Evolutionary conservation across 257 asterid genomes (phyloP), one percentile per base, ranked within the genome.

Genomic region (Gentiana straminea): DNA sequence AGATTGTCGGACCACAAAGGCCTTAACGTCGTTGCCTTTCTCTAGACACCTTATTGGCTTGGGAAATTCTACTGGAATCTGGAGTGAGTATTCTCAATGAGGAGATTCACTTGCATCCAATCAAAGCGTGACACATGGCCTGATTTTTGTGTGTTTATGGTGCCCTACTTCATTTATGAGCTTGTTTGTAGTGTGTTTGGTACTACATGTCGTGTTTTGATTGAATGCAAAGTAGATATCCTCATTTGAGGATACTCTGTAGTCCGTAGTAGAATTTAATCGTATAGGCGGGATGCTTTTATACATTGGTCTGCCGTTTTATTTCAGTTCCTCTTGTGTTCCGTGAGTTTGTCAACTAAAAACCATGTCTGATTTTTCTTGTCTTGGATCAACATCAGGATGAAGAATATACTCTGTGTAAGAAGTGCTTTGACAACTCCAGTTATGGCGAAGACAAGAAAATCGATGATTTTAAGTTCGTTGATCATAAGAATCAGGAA

Each of bases 361-460:
- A 60, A 64, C 7, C 5, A 32, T 24, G 11, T 52, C 11, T 50
- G 15, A 64, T 32, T 15, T 55, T 56, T 35, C 52, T 64, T 63
- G 4, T 75, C 58, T 53, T 51, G 49, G 61, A 64, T 5, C 63
- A 52, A 41, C 66, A 57, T 64, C 83, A 84, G 98, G 96, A 81
- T 12, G 73, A 51, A 55, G 70, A 76, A 68, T 57, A 63, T 38
- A 63, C 77, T 59, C 68, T 82, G 60, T 91, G 96, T 57, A 94
- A 76, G 60, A 83, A 78, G 60, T 91, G 98, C 83, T 87, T 91
- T 70, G 75, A 73, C 58, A 70, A 75, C 58, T 82, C 80, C 41
- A 80, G 76, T 15, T 84, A 73, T 50, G 94, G 70, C 62, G 62
- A 83, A 64, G 72, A 69, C 48, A 87, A 74, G 66, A 60, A 33